These are phyloP conservation scores for Tilletia setariae DNA, from an alignment of 1,284 basidiomycete genomes.

Conservation along the genomic window DNA sequence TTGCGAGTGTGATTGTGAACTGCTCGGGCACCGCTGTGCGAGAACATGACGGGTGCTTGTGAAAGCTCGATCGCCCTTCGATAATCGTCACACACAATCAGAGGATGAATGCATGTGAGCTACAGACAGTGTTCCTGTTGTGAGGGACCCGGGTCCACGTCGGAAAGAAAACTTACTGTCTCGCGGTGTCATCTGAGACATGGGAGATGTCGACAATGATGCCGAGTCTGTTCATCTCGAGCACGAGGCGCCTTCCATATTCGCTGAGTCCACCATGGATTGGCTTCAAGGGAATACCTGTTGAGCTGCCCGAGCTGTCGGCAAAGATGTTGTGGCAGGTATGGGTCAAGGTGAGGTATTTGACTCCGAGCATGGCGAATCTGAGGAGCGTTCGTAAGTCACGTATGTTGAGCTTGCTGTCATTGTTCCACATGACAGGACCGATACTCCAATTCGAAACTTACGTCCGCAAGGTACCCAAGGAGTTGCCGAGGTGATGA, in stretches of 20 bases:
- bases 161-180: slow-evolving; percentile 21
- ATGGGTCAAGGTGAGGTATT: slow-evolving; percentile 32
- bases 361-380: slow-evolving; percentile 22
- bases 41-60: slow-evolving; percentile 47
- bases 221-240: slow-evolving; percentile 28
- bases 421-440: background rate
- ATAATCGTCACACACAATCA: too few relatives aligned
- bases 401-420: too few relatives aligned
- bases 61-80: slow-evolving; percentile 28
- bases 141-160: too few relatives aligned
- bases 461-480: slow-evolving; percentile 21
- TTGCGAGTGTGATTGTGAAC: slow-evolving; percentile 33
- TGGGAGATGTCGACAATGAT: slow-evolving; percentile 45
- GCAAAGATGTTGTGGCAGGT: slow-evolving; percentile 32
- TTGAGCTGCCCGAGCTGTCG: slow-evolving; percentile 19
- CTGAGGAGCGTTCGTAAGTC: too few relatives aligned
- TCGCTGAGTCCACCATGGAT: slow-evolving; percentile 25
- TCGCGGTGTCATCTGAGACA: slow-evolving; percentile 40
- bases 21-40: slow-evolving; percentile 45
- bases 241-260: slow-evolving; percentile 20
- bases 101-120: too few relatives aligned
- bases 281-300: background rate
- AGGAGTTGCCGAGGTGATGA: slow-evolving; percentile 22
- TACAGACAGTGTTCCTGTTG: too few relatives aligned
- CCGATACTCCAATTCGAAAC: background rate